Base-by-base conservation (phyloP, 2,329 filamentous ascomycete species). In the Incumbomyces delicatus region DNA sequence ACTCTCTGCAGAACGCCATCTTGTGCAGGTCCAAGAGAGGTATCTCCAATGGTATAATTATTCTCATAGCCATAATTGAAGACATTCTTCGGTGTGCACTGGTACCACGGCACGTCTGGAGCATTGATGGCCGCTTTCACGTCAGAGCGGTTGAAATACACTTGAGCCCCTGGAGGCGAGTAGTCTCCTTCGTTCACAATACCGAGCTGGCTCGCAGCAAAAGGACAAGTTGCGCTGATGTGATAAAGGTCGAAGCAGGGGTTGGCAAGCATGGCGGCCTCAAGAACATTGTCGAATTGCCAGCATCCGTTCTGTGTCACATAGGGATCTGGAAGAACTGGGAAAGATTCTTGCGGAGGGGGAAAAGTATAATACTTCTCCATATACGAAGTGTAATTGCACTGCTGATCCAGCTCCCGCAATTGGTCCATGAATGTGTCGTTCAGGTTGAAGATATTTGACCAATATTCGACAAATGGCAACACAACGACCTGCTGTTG, bases 331-430 rank as follows among this genome's bases (percentile, higher is more conserved):
- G 49, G 49, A 4, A 49, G 46, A 17, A 36, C n/a, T 16, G 50
- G 48, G 48, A 52, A 53, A 12, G 50, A 42, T 6, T 49, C 51
- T 14, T 50, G 41, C 36, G 53, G 51, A 6, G 83, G 82, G 1
- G 87, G 86, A 65, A 81, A 94, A 1, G 73, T 74, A 2, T 87
- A 65, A 53, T 75, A 74, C 38, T 70, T 64, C 18, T 71, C 62
- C 33, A 70, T 61, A 56, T 64, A 73, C 2, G 62, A 59, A n/a
- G 63, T 61, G 54, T 72, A 74, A 39, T 70, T 70, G 53, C 72
- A 75, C 6, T 61, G 53, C 27, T 70, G 52, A 46, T 71, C 65
- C 2, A 64, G 56, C 4, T 48, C 52, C 31, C 69, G 61, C 11
- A 75, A 60, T 27, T 68, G 53, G 1, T 58, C 57, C 46, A 67